Evolutionary conservation across 83 land plant species (phyloP).

Genomic region (Picea abies): DNA sequence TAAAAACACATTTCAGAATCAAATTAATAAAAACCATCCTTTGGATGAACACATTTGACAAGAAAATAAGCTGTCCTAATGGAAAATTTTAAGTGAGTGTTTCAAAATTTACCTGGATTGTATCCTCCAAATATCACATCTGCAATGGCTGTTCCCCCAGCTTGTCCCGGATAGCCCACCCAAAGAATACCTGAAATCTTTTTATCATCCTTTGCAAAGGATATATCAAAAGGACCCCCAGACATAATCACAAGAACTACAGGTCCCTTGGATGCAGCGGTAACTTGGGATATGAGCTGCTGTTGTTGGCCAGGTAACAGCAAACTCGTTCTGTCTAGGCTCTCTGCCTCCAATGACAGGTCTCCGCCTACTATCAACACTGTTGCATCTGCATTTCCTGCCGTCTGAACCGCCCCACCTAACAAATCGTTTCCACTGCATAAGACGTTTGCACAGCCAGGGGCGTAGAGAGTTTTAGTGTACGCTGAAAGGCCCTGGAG

Average conservation of each 20-base stretch:
- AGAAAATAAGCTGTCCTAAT: no score
- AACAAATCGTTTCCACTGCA: constrained; percentile 23
- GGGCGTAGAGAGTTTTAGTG: constrained; percentile 31
- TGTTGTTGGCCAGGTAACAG: constrained; percentile 46
- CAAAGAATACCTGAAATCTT: constrained; percentile 65
- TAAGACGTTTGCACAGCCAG: constrained; percentile 66
- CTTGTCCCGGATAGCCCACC: constrained; percentile 90
- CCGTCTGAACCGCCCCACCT: constrained; percentile 45
- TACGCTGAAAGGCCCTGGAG: constrained; percentile 59
- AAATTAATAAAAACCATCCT: no score
- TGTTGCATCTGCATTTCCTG: constrained; percentile 26
- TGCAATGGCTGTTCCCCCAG: constrained; percentile 84
- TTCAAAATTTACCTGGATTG: constrained; percentile 68
- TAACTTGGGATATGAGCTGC: constrained; percentile 43
- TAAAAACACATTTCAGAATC: no score
- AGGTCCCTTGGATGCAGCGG: constrained; percentile 62
- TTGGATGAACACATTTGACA: no score
- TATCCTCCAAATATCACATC: constrained; percentile 67
- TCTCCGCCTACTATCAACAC: constrained; percentile 46
- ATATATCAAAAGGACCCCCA: constrained; percentile 78
- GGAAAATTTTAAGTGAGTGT: no score
- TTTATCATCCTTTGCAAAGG: constrained; percentile 56
- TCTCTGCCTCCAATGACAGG: constrained; percentile 30
- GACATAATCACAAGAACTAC: constrained; percentile 87
- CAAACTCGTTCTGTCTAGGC: constrained; percentile 47